Evolutionary conservation across 2,329 filamentous ascomycete species (phyloP).

Genomic region (Colletotrichum salicis): DNA sequence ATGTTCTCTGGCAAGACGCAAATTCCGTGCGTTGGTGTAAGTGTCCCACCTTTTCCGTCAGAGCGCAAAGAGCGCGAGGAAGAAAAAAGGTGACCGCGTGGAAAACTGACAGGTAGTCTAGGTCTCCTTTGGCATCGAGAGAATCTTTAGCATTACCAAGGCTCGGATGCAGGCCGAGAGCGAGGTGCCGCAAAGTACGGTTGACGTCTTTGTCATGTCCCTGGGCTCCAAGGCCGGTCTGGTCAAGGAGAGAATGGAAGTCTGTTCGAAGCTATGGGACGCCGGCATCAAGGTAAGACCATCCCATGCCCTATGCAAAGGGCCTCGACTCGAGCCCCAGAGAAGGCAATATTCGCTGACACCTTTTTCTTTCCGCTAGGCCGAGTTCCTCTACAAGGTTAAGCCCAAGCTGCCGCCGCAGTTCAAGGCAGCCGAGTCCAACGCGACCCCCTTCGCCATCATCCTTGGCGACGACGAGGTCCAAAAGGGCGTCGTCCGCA

Average conservation of each 20-base stretch:
- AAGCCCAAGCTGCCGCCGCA: constrained; percentile 90
- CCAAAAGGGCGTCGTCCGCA: constrained; percentile 81
- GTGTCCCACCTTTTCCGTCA: background rate
- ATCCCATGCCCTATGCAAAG: background rate
- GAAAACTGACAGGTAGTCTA: constrained; percentile 59
- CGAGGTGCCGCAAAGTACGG: constrained; percentile 65
- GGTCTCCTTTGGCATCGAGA: constrained; percentile 88
- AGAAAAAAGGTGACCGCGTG: background rate
- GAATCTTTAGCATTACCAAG: constrained; percentile 91
- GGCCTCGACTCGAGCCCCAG: background rate
- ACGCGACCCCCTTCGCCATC: constrained; percentile 84
- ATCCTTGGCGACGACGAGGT: constrained; percentile 94
- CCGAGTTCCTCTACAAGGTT: constrained; percentile 89
- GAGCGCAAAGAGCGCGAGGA: background rate
- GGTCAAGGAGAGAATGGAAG: constrained; percentile 83
- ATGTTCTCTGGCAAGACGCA: constrained; percentile 90
- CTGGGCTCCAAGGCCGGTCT: constrained; percentile 88
- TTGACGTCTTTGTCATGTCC: constrained; percentile 95
- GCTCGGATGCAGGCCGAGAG: constrained; percentile 74
- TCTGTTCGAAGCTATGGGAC: constrained; percentile 83
- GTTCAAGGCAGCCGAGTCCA: constrained; percentile 88
- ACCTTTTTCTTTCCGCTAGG: constrained; percentile 51
- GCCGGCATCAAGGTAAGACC: constrained; percentile 80
- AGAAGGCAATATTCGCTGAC: background rate
- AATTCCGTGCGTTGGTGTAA: constrained; percentile 82